Evolutionary conservation across 2,329 filamentous ascomycete species (phyloP), one percentile per base, ranked within the genome.

Genomic region (Stachybotrys chlorohalonatus): DNA sequence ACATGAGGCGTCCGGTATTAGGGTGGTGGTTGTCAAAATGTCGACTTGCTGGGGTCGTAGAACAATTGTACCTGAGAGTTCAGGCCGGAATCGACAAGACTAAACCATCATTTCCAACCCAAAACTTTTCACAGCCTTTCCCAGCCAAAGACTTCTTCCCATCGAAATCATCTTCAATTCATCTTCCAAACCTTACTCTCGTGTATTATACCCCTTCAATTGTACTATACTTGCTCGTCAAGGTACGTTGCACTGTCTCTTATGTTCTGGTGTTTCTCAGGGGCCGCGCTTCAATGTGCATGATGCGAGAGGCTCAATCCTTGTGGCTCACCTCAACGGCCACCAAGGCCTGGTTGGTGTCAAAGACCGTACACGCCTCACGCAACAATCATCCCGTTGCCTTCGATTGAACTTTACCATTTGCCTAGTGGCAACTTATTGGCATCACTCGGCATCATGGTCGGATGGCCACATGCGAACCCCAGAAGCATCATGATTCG

Each of bases 51-150:
- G 49, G 24, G 30, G 11, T 32, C 39, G 15, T 31, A 11, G 51
- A 9, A 45, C 31, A 49, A 47, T 24, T 30, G 58, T 63, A 66
- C 68, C 66, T 69, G 63, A 70, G 61, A 68, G 62, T 64, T 70
- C 65, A 69, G 68, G 67, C 68, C 59, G 55, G 58, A 66, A 55
- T 54, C 49, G 55, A 52, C 6, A 5, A 42, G 36, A 13, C 36
- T 42, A 42, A 13, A 42, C 36, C 13, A 4, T 42, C 5, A 42
- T 42, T 42, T 42, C 36, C 9, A 42, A 42, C 53, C 56, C 61
- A 65, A 68, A 66, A 64, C 62, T 68, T 68, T 66, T 62, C 56
- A 57, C 59, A 24, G 24, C 57, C 58, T 66, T 55, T 58, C 55
- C 8, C 36, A 42, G 9, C 36, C 36, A 42, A 13, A 42, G 13